These are phyloP conservation scores for Fusarium verticillioides DNA, from an alignment of 2,329 filamentous ascomycete genomes.

Conservation along the genomic window DNA sequence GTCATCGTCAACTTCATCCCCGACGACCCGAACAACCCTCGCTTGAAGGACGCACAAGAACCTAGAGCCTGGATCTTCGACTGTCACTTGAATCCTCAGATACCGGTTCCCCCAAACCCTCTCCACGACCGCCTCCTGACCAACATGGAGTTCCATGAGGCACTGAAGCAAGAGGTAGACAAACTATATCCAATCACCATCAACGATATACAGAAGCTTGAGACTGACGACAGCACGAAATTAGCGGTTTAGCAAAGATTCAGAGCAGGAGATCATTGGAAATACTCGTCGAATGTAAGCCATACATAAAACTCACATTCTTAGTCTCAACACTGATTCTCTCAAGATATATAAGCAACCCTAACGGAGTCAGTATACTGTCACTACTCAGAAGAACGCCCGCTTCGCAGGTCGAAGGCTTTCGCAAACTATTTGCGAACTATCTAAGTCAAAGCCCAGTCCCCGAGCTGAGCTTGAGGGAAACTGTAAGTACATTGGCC, in stretches of 20 bases:
- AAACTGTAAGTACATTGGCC: fast-evolving
- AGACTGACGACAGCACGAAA: neutral
- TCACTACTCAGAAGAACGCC: neutral
- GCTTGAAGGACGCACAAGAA: fast-evolving
- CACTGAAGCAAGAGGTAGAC: fast-evolving
- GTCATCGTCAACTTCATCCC: neutral
- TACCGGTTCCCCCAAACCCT: fast-evolving
- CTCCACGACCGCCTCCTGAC: fast-evolving
- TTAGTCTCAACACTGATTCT: fast-evolving
- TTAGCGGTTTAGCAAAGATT: fast-evolving
- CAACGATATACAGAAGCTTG: fast-evolving
- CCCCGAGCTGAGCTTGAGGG: fast-evolving
- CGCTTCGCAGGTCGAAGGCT: fast-evolving
- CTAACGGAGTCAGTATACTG: neutral
- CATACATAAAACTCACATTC: no score
- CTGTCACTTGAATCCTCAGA: fast-evolving
- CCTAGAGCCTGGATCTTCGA: neutral
- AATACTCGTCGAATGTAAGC: neutral
- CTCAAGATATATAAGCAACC: neutral
- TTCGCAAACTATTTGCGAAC: neutral
- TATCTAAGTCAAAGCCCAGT: fast-evolving
- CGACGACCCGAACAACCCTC: fast-evolving
- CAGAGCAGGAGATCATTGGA: fast-evolving
- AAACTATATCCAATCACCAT: neutral
- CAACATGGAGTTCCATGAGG: fast-evolving